These are phyloP conservation scores for Spencermartinsiella europaea DNA, from an alignment of 805 yeast genomes.

Conservation along the genomic window DNA sequence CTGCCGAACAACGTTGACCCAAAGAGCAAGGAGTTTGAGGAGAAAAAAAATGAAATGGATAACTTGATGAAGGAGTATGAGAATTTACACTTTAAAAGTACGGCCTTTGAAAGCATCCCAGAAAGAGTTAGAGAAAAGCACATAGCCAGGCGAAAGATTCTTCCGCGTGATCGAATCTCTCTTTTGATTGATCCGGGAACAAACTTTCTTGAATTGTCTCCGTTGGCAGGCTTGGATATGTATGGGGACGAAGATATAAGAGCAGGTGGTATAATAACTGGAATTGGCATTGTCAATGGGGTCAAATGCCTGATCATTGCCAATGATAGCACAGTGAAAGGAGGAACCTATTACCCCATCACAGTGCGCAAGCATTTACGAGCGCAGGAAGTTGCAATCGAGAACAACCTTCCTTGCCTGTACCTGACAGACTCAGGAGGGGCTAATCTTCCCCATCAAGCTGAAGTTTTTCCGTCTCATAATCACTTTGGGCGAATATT, in stretches of 20 bases:
- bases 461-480: conserved; percentile 32
- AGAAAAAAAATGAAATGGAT: conserved; percentile 20
- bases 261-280: conserved; percentile 32
- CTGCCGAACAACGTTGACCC: conserved; percentile 22
- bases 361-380: conserved; percentile 31
- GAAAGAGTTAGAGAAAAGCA: conserved; percentile 28
- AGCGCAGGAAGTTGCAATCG: conserved; percentile 31
- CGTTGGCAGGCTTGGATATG: conserved; percentile 29
- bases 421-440: conserved; percentile 31
- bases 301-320: conserved; percentile 29
- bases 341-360: conserved; percentile 33
- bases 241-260: conserved; percentile 30
- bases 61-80: conserved; percentile 17
- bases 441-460: conserved; percentile 32
- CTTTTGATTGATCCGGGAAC: conserved; percentile 30
- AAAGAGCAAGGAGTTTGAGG: conserved; percentile 21
- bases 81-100: conserved; percentile 18
- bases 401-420: conserved; percentile 30
- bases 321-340: conserved; percentile 31
- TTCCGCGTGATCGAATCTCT: conserved; percentile 29
- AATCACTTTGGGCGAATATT: conserved; percentile 32
- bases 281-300: conserved; percentile 29
- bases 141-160: conserved; percentile 25
- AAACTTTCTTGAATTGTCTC: conserved; percentile 27
- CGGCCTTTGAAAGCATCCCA: conserved; percentile 23